Percentiles rank a stretch among this genome's conserved stretches.
Evolutionary conservation across 1,139 yeast species (phyloP).

Genomic region (Yarrowia galli): DNA sequence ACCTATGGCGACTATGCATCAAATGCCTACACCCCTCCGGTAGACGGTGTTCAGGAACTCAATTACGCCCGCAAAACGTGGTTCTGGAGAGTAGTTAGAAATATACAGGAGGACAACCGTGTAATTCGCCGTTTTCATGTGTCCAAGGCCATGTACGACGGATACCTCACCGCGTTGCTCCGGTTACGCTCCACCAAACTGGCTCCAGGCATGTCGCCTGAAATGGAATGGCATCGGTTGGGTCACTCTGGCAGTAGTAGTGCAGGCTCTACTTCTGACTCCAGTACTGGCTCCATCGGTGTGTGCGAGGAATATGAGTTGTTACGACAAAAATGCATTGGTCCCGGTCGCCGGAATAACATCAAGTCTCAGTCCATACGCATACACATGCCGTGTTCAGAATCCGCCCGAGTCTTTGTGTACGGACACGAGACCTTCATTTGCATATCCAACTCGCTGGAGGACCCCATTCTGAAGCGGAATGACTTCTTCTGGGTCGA

Average conservation of each 20-base stretch:
- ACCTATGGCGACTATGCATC: constrained; percentile 28
- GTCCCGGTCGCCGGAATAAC: constrained; percentile 20
- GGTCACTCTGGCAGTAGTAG: constrained; percentile 11
- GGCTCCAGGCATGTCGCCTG: not conserved
- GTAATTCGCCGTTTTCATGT: constrained; percentile 21
- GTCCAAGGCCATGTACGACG: constrained; percentile 29
- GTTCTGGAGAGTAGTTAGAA: constrained; percentile 23
- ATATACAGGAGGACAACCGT: constrained; percentile 14
- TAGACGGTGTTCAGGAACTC: constrained; percentile 20
- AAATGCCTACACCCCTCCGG: constrained; percentile 11
- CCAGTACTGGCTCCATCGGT: constrained; percentile 1
- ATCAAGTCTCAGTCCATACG: constrained; percentile 9
- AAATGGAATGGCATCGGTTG: constrained; percentile 14
- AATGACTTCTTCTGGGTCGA: constrained; percentile 34
- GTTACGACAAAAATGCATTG: constrained; percentile 13
- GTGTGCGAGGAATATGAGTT: constrained; percentile 6
- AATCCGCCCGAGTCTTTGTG: constrained; percentile 22
- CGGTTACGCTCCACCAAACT: constrained; percentile 1
- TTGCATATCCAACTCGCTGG: constrained; percentile 23
- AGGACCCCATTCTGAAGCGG: constrained; percentile 9
- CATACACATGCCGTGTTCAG: constrained; percentile 25
- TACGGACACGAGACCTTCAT: constrained; percentile 29
- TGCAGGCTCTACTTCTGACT: constrained; percentile 8
- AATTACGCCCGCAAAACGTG: constrained; percentile 30
- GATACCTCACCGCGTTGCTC: constrained; percentile 4